Evolutionary conservation across 768 basidiomycete species (phyloP), one percentile per base, ranked within the genome.

Genomic region (Naganishia vaughanmartiniae): DNA sequence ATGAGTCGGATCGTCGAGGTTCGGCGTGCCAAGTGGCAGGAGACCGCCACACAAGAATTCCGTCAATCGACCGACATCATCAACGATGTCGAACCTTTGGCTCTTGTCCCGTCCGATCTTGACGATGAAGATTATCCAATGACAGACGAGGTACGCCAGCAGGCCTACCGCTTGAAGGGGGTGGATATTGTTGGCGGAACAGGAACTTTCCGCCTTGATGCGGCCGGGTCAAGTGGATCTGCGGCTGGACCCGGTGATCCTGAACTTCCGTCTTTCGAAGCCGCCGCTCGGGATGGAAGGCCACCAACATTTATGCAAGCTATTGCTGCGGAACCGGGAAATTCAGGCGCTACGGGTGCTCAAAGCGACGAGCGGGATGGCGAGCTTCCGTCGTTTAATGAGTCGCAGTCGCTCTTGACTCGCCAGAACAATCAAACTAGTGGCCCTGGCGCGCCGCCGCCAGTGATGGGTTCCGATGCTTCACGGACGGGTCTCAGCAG

Each of bases 141-240:
- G 24, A 77, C 76, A n/a, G 78, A 77, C 60, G 74, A 76, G 39
- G 36, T 67, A 34, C 71, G 73, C 1, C 66, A 71, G 36, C 75
- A 77, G 46, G 78, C 77, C 28, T 81, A 81, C 70, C 54, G 80
- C 21, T 68, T 72, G 34, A 81, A 81, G 73, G 80, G 80, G 0
- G 63, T 54, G 5, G 80, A 81, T 71, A 69, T 77, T 17, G 80
- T 81, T 4, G 80, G 80, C 9, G 45, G 70, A 19, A 24, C 46
- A 2, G 80, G 80, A 0, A 81, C 80, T 15, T 70, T 67, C 26
- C 70, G 80, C 39, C 1, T n/a, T 10, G 55, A 51, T 6, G 63
- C 31, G 39, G 48, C 57, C 9, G 53, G 58, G 7, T 28, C 57
- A 2, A 70, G 60, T 55, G 69, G 54, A 24, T 28, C 36, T 12